Evolutionary conservation across 768 basidiomycete species (phyloP), one percentile per base, ranked within the genome.

Genomic region (Suillus lakei): DNA sequence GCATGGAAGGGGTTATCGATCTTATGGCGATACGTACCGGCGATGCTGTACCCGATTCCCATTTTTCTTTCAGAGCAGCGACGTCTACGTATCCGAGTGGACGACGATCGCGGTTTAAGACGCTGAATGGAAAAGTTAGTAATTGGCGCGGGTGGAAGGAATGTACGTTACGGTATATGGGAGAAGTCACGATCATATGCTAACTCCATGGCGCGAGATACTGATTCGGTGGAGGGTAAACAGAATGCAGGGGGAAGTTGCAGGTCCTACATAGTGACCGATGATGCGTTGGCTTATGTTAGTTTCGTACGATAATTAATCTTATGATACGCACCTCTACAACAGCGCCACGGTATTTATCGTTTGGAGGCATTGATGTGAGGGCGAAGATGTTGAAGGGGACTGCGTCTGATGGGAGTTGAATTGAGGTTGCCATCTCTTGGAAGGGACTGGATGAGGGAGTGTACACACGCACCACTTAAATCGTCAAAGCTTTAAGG

Each of bases 181-280:
- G 95, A 95, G 78, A 96, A 98, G 74, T 98, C 96, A 39, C 95
- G 88, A 69, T 98, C 96, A 70, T 96, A 97, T 0, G 95, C 96
- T 30, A 91, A 84, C 70, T 94, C 93, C 34, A 97, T 86, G 1
- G 93, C 95, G 28, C 85, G 83, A 10, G 86, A 84, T 64, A 96
- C 88, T 23, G 86, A 83, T 71, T 93, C 93, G 64, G 84, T 83
- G 13, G 83, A 79, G 9, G 91, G 90, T 4, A 97, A 82, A 18
- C 91, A 86, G 76, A 96, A 96, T 0, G 95, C 96, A 10, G 96
- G 96, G 0, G 94, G 90, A 1, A 93, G 78, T 82, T 93, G 92
- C 5, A 93, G 82, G 76, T 92, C 91, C 89, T 91, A 26, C 63
- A 15, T n/a, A n/a, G n/a, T n/a, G n/a, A 48, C 50, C 23, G 48